phyloP scores from a whole-genome alignment of 352 stramenopile genomes.

The Peronospora destructor region DNA sequence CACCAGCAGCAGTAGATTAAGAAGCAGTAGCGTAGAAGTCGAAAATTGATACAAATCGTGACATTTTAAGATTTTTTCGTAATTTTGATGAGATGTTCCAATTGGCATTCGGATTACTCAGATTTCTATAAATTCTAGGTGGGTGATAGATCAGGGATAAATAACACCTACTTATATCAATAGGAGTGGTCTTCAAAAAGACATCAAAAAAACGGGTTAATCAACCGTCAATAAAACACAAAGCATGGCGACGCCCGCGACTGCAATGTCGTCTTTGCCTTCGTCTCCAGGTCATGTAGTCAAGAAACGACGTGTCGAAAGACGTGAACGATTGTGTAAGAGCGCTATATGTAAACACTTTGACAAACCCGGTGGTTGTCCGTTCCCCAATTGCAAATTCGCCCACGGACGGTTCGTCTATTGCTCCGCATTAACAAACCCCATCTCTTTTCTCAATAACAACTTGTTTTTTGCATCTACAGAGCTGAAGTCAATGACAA shows the following conservation, averaged over 20 bases:
- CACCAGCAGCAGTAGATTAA: too few relatives aligned
- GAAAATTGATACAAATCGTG: too few relatives aligned
- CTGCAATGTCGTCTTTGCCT: constrained; percentile 1
- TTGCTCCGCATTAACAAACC: too few relatives aligned
- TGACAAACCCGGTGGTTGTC: constrained; percentile 74
- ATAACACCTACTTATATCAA: neutral
- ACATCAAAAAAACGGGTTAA: neutral
- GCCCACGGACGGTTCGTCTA: constrained; percentile 52
- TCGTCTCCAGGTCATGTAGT: constrained; percentile 12
- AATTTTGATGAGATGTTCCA: too few relatives aligned
- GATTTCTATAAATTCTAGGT: too few relatives aligned
- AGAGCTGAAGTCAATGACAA: constrained; percentile 55
- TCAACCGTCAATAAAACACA: too few relatives aligned
- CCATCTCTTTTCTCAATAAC: neutral
- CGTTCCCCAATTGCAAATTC: constrained; percentile 80
- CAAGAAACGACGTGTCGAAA: constrained; percentile 65
- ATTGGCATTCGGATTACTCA: too few relatives aligned
- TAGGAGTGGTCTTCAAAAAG: constrained; percentile 6
- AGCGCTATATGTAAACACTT: constrained; percentile 82
- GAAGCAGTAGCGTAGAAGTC: too few relatives aligned
- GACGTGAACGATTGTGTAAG: constrained; percentile 64
- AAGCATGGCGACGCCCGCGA: neutral
- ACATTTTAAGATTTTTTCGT: too few relatives aligned
- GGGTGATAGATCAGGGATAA: too few relatives aligned
- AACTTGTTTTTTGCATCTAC: neutral